Percentiles rank a stretch among this genome's conserved stretches.
Evolutionary conservation across 1,139 yeast species (phyloP).

Genomic region (Nakaseomyces bracarensis): DNA sequence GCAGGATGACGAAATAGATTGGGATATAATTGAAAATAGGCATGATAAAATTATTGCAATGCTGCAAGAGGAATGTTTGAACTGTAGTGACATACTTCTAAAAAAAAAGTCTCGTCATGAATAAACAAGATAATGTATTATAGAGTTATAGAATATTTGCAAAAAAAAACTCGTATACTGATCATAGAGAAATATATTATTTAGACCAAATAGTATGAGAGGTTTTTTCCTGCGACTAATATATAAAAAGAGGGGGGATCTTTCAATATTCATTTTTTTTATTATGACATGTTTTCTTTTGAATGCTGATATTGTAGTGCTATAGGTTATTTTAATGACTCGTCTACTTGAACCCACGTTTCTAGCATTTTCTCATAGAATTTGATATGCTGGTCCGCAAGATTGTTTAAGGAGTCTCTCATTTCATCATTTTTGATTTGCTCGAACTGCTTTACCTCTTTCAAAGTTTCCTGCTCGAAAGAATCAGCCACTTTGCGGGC

Average conservation of each 20-base stretch:
- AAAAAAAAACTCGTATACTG: neutral
- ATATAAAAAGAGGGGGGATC: too few species aligned
- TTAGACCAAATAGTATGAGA: too few species aligned
- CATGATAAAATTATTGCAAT: slow-evolving; percentile 20
- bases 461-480: slow-evolving; percentile 53
- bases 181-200: too few species aligned
- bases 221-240: too few species aligned
- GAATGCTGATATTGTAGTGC: neutral
- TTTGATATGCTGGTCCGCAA: slow-evolving; percentile 69
- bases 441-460: slow-evolving; percentile 79
- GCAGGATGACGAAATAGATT: slow-evolving; percentile 20
- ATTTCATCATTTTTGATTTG: slow-evolving; percentile 70
- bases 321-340: slow-evolving; percentile 13
- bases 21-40: slow-evolving; percentile 25
- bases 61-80: slow-evolving; percentile 11
- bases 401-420: slow-evolving; percentile 55
- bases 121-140: neutral
- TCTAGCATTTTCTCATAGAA: slow-evolving; percentile 66
- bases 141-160: neutral
- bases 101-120: slow-evolving; percentile 1
- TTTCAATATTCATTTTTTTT: too few species aligned
- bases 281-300: too few species aligned
- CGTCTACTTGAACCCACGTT: slow-evolving; percentile 61
- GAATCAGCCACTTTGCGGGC: slow-evolving; percentile 67
- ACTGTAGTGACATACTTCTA: slow-evolving; percentile 6